Percentiles rank a stretch among this genome's conserved stretches.
Evolutionary conservation across 169 alveolate genomes (phyloP).

Genomic region (Cryptosporidium ryanae): DNA sequence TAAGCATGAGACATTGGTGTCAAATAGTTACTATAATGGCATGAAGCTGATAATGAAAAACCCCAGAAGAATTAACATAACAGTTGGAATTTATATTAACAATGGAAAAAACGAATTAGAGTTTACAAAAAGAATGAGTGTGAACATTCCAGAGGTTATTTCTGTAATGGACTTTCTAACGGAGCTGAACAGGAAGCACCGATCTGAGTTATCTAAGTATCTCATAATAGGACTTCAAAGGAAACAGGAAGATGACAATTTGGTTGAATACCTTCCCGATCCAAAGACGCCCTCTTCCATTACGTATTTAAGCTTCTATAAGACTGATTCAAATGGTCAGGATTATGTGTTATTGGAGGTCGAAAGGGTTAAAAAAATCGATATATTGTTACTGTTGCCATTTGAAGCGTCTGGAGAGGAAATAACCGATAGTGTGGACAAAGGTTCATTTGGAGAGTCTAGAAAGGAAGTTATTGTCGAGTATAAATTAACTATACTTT

Average conservation of each 20-base stretch:
- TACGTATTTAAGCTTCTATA: constrained; percentile 35
- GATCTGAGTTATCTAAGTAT: constrained; percentile 15
- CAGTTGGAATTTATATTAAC: background rate
- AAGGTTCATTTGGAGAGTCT: background rate
- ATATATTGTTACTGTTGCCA: constrained; percentile 40
- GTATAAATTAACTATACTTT: constrained; percentile 32
- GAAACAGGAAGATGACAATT: constrained; percentile 1
- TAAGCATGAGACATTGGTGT: constrained; percentile 14
- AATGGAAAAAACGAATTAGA: background rate
- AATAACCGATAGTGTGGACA: background rate
- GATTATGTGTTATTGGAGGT: constrained; percentile 20
- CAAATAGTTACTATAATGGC: background rate
- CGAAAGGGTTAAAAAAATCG: constrained; percentile 10
- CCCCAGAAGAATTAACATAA: constrained; percentile 1
- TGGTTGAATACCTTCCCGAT: constrained; percentile 24
- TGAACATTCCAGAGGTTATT: constrained; percentile 49
- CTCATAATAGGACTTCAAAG: constrained; percentile 37
- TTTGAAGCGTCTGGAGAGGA: constrained; percentile 10
- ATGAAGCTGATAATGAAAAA: constrained; percentile 1
- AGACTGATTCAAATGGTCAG: background rate
- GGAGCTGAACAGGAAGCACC: background rate
- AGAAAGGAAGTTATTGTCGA: constrained; percentile 11
- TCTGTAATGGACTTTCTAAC: constrained; percentile 23
- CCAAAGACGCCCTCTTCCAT: constrained; percentile 57
- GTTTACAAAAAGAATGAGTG: background rate